Conservation (phyloP, 495 filamentous ascomycete species). For the Daldinia concentrica region DNA sequence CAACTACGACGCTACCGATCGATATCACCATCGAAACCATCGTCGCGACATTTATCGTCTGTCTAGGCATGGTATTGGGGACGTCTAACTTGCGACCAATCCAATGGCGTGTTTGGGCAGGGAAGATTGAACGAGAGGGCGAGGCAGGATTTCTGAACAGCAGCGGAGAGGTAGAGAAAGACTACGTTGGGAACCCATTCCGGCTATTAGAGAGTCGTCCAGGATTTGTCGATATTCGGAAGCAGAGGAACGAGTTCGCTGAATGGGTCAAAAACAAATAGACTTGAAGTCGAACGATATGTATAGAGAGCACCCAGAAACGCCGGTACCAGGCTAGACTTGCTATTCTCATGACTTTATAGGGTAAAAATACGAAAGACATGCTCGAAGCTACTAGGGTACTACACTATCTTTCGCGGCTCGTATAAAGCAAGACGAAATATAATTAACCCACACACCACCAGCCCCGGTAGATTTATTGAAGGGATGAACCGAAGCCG, state of each 20-base stretch:
- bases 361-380: background rate
- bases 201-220: constrained; percentile 55
- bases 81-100: constrained; percentile 77
- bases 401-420: constrained; percentile 14
- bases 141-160: constrained; percentile 74
- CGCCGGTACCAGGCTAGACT: background rate
- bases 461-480: background rate
- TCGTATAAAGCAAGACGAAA: constrained; percentile 3
- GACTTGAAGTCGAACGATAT: background rate
- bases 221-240: constrained; percentile 66
- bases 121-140: constrained; percentile 80
- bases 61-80: constrained; percentile 73
- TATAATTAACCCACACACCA: background rate
- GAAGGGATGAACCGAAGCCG: background rate
- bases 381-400: background rate
- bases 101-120: constrained; percentile 84
- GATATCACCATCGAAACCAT: constrained; percentile 82
- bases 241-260: constrained; percentile 78
- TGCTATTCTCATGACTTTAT: background rate
- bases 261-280: constrained; percentile 67
- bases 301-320: background rate
- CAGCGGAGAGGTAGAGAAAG: constrained; percentile 65
- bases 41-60: constrained; percentile 72
- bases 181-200: constrained; percentile 63
- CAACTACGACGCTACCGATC: constrained; percentile 64